Base-by-base conservation (phyloP, 306 rosid genomes). In the Rubus parviflorus region DNA sequence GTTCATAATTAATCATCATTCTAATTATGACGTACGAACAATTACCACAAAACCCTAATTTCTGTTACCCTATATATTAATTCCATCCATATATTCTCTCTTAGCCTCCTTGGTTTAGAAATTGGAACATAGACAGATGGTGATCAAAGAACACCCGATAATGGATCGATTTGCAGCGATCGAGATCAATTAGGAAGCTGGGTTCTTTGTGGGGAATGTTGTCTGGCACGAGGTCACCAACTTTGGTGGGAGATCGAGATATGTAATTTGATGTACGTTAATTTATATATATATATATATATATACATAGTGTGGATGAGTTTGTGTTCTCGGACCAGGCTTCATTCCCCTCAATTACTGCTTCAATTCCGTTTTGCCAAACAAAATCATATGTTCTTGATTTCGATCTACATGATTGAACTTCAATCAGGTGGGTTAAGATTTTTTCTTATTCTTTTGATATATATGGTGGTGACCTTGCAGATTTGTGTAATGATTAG, bases 321-420 rank as follows among this genome's bases (percentile, higher is more conserved):
- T 79, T 37, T 3, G 81, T 48, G 81, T 69, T 78, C 83, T 88
- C 92, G 96, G 96, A 88, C 92, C 96, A 90, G 96, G 89, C 96
- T 90, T 90, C 96, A 88, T 90, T 88, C 96, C 92, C 86, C 91
- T 85, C 93, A 90, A 87, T 61, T 42, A 37, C n/a, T 46, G 72
- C 57, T 65, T 81, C 58, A 13, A 14, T 63, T 74, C 22, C 40
- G 4, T 48, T 52, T 52, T n/a, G 13, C 63, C 54, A 52, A 38
- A 22, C 17, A 13, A 37, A 45, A 45, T 68, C 22, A 3, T 14
- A 12, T 47, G 48, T 14, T 12, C 49, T 19, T 40, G 25, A 37
- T 2, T 42, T 16, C 6, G 65, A 72, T 72, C 52, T 61, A 5
- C 67, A 25, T 35, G 25, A 65, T 40, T 19, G 70, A 77, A 77